Base-by-base conservation (phyloP, 371 early-diverging fungal species). In the Mortierella polycephala region DNA sequence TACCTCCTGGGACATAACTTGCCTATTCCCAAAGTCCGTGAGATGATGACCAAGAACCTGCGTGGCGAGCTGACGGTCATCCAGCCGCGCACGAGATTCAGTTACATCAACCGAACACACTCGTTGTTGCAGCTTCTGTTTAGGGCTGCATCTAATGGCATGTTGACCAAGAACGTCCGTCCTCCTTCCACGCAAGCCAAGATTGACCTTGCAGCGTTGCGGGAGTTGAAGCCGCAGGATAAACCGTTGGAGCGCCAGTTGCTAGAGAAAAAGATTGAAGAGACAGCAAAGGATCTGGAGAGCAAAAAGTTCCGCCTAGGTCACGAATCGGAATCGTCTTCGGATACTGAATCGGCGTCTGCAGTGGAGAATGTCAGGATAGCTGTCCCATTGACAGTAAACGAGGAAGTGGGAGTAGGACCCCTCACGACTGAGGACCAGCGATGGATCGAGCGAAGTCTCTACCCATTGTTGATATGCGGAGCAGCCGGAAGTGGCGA, bases 21-120 rank as follows among this genome's bases (percentile, higher is more conserved):
- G 67, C 64, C 87, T 54, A 90, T 93, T 5, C 88, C 90, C 14
- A 69, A 84, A 60, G 92, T 95, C 57, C 94, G 98, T 20, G 85
- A 85, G 45, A 81, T 95, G 69, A 93, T 98, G 87, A 87, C 90
- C 7, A 85, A 84, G 55, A 96, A 92, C 71, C 82, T 99, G 11
- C 91, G 98, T n/a, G 98, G 98, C 44, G 99, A 99, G 75, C 82
- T 98, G 30, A 95, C 98, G 0, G 89, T 92, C 2, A 82, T 89
- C 23, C 84, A 86, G 12, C 85, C 89, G 8, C 87, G 89, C 23
- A 86, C 84, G 46, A 82, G 86, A 5, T 91, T 90, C 69, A 87
- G 88, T 23, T 81, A 84, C 39, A 81, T 69, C 56, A 87, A 85
- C 44, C 84, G 86, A 9, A 84, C 88, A 0, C 88, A 85, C 46